phyloP scores from a whole-genome alignment of 2,329 filamentous ascomycete genomes.

The Colletotrichum ledebouriae region DNA sequence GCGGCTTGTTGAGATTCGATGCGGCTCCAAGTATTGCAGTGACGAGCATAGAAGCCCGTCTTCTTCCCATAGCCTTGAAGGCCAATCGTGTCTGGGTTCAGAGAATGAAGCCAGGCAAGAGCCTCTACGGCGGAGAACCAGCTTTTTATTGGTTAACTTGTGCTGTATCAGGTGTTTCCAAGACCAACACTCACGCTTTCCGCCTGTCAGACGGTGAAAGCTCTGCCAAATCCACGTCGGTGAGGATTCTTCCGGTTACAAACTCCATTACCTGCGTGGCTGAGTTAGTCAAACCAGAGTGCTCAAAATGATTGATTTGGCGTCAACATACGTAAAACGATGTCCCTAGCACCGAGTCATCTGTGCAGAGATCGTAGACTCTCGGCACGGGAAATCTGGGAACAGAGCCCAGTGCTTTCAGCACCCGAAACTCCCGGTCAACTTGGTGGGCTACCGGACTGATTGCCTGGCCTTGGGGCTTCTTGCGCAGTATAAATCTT shows the following conservation, averaged over 20 bases:
- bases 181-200: neutral
- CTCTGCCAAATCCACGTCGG: neutral
- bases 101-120: conserved; percentile 2
- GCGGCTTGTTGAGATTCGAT: conserved; percentile 4
- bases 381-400: neutral
- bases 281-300: neutral
- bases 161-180: neutral
- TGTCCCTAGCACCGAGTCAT: neutral
- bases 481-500: conserved; percentile 4
- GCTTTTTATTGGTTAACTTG: neutral
- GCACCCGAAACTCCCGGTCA: neutral
- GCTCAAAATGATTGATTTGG: neutral
- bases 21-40: neutral
- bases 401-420: conserved; percentile 1
- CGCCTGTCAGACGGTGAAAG: conserved; percentile 3
- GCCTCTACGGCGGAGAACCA: conserved; percentile 8
- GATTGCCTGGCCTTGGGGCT: neutral
- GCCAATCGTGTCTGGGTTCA: neutral
- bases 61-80: neutral
- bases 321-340: neutral
- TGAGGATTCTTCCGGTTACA: neutral
- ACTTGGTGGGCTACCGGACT: conserved; percentile 12
- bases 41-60: neutral
- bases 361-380: neutral
- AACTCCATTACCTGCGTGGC: neutral